These are phyloP conservation scores for Protomyces inouyei DNA, from an alignment of 1,139 yeast genomes.

Conservation along the genomic window DNA sequence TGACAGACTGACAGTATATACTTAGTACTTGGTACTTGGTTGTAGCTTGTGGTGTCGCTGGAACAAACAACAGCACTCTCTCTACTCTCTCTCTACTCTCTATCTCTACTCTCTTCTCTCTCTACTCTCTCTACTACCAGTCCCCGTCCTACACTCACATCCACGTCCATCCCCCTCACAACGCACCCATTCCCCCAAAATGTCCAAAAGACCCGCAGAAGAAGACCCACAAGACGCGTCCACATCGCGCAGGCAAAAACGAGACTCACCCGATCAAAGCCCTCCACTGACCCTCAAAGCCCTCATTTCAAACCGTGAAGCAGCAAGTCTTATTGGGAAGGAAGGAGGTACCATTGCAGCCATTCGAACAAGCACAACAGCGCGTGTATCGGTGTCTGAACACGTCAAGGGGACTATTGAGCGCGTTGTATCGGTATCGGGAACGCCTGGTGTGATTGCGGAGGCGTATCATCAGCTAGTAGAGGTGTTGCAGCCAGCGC, in stretches of 20 bases:
- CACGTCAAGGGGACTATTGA: constrained; percentile 70
- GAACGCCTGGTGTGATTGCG: constrained; percentile 75
- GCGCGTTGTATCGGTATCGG: constrained; percentile 69
- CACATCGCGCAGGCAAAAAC: background rate
- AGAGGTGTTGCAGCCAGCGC: background rate
- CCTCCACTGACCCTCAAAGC: constrained; percentile 30
- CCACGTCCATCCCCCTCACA: background rate
- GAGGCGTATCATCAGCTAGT: constrained; percentile 36
- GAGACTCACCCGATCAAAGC: constrained; percentile 27
- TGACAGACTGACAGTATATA: too few species aligned
- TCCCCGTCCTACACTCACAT: background rate
- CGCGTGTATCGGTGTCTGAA: constrained; percentile 71
- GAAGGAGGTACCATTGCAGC: constrained; percentile 33
- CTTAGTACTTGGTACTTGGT: too few species aligned
- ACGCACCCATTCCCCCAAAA: background rate
- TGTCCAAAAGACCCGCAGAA: constrained; percentile 1
- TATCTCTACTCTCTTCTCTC: too few species aligned
- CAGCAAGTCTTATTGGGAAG: constrained; percentile 31
- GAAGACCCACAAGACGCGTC: background rate
- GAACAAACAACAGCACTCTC: too few species aligned
- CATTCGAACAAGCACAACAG: constrained; percentile 60
- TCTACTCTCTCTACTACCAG: background rate
- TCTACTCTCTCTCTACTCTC: too few species aligned
- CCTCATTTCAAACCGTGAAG: constrained; percentile 32
- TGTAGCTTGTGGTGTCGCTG: too few species aligned